Conservation (phyloP, 371 early-diverging fungal species). For the Syncephalastrum monosporum region DNA sequence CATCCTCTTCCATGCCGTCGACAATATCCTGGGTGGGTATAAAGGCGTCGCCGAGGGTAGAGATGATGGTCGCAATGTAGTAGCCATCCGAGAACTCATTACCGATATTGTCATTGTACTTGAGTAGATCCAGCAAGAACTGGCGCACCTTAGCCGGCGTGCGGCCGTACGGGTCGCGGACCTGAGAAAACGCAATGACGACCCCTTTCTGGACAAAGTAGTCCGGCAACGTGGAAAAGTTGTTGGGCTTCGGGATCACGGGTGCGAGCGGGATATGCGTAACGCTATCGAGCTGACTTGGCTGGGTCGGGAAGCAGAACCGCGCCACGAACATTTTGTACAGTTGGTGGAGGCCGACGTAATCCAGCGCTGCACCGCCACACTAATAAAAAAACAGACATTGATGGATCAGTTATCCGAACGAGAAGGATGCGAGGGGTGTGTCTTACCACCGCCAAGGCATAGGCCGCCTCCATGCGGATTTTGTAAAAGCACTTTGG, state of each 20-base stretch:
- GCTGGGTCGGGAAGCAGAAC: slow-evolving; percentile 62
- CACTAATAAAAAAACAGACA: neutral
- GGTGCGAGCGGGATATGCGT: slow-evolving; percentile 48
- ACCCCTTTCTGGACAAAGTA: slow-evolving; percentile 91
- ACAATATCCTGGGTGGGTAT: slow-evolving; percentile 48
- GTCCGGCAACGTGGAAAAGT: slow-evolving; percentile 80
- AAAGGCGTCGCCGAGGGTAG: slow-evolving; percentile 70
- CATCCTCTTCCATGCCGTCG: slow-evolving; percentile 33
- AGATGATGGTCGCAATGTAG: slow-evolving; percentile 72
- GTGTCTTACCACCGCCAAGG: slow-evolving; percentile 63
- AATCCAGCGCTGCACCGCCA: slow-evolving; percentile 38
- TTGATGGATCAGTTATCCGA: too few species aligned
- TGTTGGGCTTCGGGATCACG: slow-evolving; percentile 81
- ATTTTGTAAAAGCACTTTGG: slow-evolving; percentile 88
- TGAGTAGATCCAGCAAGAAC: slow-evolving; percentile 74
- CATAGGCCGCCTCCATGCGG: slow-evolving; percentile 88
- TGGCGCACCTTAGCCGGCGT: slow-evolving; percentile 67
- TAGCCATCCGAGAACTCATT: slow-evolving; percentile 86
- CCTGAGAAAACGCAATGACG: slow-evolving; percentile 70
- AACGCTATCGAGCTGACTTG: slow-evolving; percentile 17
- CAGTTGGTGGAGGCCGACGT: slow-evolving; percentile 77
- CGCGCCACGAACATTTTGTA: slow-evolving; percentile 73
- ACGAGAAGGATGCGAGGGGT: too few species aligned
- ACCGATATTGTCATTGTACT: slow-evolving; percentile 90
- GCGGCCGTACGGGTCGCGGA: slow-evolving; percentile 63